Base-by-base conservation (phyloP, 2,329 filamentous ascomycete genomes). In the Colletotrichum eremochloae region DNA sequence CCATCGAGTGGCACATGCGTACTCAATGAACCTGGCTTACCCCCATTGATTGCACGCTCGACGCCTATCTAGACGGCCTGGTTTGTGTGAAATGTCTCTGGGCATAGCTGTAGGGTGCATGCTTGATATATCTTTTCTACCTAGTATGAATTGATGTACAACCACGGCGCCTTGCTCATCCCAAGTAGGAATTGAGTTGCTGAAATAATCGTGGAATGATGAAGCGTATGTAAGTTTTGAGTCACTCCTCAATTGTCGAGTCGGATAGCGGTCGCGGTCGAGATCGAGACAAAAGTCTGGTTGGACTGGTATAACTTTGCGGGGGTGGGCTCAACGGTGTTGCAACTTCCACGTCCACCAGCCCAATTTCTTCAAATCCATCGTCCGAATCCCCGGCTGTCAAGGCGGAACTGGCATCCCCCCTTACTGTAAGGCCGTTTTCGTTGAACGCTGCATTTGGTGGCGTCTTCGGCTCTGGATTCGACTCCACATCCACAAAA, bases 311-410 rank as follows among this genome's bases (percentile, higher is more conserved):
- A n/a, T 56, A 70, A 7, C n/a, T 36, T 24, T 64, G 64, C 15
- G 70, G 70, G 20, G 70, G 70, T 12, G 70, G 70, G n/a, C 70
- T 72, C 48, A 72, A 46, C 20, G 70, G 66, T 11, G 70, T 72
- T 7, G 55, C 40, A 42, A 72, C 55, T 18, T 70, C 70, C 12
- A 56, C 61, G 4, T 70, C 55, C 24, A 24, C 55, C 29, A 55
- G 55, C 15, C 33, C 61, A 50, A 72, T 52, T 18, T 33, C 70
- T 1, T 61, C 61, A 12, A 40, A 70, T 2, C 55, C 66, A 14
- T 72, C 70, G 12, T 72, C 70, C 33, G 70, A 70, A 5, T 56
- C 70, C 3, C 55, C 70, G 3, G 60, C 61, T n/a, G 70, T 56
- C 46, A 72, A 11, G 12, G 52, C 46, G 9, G 67, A 67, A n/a